Conservation (phyloP, 495 filamentous ascomycete genomes). For the Polyplosphaeria fusca region DNA sequence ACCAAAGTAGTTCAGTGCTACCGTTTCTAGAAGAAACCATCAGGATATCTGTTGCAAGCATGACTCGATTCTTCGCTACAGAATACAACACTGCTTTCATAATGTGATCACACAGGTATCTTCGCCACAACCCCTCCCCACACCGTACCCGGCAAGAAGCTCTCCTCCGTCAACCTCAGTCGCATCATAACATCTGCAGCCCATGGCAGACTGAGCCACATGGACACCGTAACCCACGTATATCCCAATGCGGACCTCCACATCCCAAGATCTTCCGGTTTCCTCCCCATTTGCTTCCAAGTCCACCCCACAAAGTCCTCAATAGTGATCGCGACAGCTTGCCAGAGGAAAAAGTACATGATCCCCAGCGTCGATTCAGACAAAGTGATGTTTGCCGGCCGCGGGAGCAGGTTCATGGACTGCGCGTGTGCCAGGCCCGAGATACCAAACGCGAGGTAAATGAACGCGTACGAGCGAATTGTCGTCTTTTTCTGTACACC, state of each 20-base stretch:
- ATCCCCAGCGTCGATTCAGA: not conserved
- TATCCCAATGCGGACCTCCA: not conserved
- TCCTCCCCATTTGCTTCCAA: not conserved
- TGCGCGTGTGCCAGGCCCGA: conserved; percentile 3
- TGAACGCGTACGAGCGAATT: not conserved
- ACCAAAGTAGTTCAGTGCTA: too few relatives aligned
- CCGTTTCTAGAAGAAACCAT: too few relatives aligned
- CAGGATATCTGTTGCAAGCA: too few relatives aligned
- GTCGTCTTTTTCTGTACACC: not conserved
- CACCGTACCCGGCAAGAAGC: not conserved
- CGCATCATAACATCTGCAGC: conserved; percentile 14
- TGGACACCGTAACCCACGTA: conserved; percentile 1
- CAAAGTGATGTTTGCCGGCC: conserved; percentile 2
- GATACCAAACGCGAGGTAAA: conserved; percentile 13
- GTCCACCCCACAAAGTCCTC: conserved; percentile 8
- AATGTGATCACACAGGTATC: too few relatives aligned
- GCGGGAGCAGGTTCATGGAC: not conserved
- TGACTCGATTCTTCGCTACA: too few relatives aligned
- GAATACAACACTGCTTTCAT: too few relatives aligned
- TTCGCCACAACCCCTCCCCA: not conserved
- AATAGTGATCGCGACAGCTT: conserved; percentile 4
- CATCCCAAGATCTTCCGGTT: not conserved
- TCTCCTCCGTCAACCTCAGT: conserved; percentile 5
- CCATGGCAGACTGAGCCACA: conserved; percentile 6
- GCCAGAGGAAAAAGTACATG: conserved; percentile 9